phyloP scores from a whole-genome alignment of 257 asterid genomes.

The Solanum appendiculatum region DNA sequence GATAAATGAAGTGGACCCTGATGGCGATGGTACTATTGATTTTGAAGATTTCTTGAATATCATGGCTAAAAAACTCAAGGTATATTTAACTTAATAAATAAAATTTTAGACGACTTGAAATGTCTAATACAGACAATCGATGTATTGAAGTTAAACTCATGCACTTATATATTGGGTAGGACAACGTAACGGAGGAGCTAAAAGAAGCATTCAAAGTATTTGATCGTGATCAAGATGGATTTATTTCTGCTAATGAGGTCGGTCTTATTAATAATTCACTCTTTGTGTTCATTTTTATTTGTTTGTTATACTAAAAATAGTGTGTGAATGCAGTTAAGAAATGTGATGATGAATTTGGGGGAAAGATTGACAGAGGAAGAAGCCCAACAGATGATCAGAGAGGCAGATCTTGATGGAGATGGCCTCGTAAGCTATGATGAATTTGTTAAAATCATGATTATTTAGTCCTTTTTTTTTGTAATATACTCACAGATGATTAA shows the following conservation, averaged over 20 bases:
- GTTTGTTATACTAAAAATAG: background rate
- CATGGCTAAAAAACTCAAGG: constrained; percentile 57
- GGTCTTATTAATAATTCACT: background rate
- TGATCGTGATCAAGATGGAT: constrained; percentile 74
- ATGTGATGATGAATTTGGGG: constrained; percentile 69
- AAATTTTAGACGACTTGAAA: too few species aligned
- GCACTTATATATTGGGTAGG: constrained; percentile 13
- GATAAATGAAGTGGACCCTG: constrained; percentile 46
- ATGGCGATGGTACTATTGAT: constrained; percentile 46
- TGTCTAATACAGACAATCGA: background rate
- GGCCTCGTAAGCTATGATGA: constrained; percentile 61
- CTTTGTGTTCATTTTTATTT: too few species aligned
- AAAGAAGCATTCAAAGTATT: constrained; percentile 70
- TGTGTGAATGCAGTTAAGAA: constrained; percentile 34
- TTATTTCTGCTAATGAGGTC: constrained; percentile 62
- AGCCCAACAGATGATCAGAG: constrained; percentile 65
- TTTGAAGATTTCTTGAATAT: constrained; percentile 44
- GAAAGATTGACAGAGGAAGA: constrained; percentile 63
- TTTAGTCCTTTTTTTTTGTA: background rate
- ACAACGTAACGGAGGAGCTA: constrained; percentile 44
- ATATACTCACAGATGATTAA: background rate
- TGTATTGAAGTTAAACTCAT: background rate
- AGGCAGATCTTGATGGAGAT: constrained; percentile 62
- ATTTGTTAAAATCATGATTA: constrained; percentile 54
- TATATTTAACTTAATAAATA: background rate